Evolutionary conservation across 192 early-diverging fungal species (phyloP), one percentile per base, ranked within the genome.

Genomic region (Entrophospora sp.): DNA sequence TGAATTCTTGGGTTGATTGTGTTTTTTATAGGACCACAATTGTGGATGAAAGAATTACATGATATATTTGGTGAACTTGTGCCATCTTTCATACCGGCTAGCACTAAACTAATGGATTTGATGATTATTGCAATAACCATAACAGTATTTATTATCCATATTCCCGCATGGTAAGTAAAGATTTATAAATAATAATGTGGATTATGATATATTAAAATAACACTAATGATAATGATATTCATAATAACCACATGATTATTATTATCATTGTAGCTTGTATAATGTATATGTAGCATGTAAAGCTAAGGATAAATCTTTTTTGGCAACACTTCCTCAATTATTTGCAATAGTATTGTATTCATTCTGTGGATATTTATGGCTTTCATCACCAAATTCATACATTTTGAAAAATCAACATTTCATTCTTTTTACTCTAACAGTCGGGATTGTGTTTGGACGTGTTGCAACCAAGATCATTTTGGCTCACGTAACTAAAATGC

Each of bases 391-490:
- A 63, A 75, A 85, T 60, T 87, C 87, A 5, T 82, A 73, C n/a
- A 83, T 92, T 32, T 78, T 90, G 25, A 27, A 56, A 34, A 73
- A 86, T 63, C 77, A 88, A 59, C 89, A 92, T 60, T 79, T 86
- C 59, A 83, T 88, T 30, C 71, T 92, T 42, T 92, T 88, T 71
- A 81, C 85, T 25, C 61, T 92, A 34, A 87, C 85, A 0, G 77
- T 81, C 24, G 90, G 90, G n/a, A 84, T 89, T 69, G 89, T 86
- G 3, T 92, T 92, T 81, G 90, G 90, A 30, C 85, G 90, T 63
- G 87, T 92, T 73, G 90, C 88, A 49, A 89, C 90, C 66, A 89
- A 92, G 66, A 93, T 96, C 56, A 92, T 96, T 57, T 72, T 96
- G 72, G 87, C 89, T 25, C 93, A 96, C 58, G 80, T 96, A 40